Conservation (phyloP, 306 rosid genomes). For the Myrica gale region DNA sequence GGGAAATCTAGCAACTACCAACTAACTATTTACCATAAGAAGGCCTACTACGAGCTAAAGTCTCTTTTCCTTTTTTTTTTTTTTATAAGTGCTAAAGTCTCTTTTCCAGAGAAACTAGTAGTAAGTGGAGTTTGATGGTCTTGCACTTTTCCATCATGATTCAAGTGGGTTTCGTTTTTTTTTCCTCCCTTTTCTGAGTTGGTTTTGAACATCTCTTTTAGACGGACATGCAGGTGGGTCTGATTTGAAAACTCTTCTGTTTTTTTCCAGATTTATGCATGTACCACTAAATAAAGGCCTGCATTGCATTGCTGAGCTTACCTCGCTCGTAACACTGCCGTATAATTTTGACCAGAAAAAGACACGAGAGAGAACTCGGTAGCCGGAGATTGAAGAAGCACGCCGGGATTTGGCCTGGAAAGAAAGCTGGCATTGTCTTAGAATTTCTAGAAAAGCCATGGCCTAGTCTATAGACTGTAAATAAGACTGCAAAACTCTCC, state of each 20-base stretch:
- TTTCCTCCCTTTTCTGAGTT: background rate
- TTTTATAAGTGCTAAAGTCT: too few species aligned
- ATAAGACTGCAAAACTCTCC: too few species aligned
- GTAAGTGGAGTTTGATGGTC: too few species aligned
- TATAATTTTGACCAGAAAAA: conserved; percentile 20
- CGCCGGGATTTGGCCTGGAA: conserved; percentile 24
- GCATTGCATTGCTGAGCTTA: background rate
- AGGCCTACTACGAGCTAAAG: too few species aligned
- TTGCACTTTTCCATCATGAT: background rate
- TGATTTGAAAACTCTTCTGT: conserved; percentile 19
- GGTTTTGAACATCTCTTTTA: background rate
- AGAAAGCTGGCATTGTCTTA: conserved; percentile 15
- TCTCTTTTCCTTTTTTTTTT: too few species aligned
- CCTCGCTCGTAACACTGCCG: background rate
- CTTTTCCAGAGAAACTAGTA: too few species aligned
- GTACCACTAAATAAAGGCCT: background rate
- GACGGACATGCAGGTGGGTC: conserved; percentile 34
- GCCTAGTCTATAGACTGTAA: background rate
- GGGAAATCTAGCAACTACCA: too few species aligned
- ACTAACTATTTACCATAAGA: too few species aligned
- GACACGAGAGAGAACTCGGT: background rate
- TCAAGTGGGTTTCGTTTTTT: background rate
- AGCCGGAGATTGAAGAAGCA: conserved; percentile 29
- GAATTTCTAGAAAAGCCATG: conserved; percentile 12
- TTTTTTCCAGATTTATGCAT: conserved; percentile 12